A percentile compares a stretch with the other conserved stretches of the same genome.
Evolutionary conservation across 768 basidiomycete species (phyloP).

Genomic region (Porphyrellus cyaneotinctus): DNA sequence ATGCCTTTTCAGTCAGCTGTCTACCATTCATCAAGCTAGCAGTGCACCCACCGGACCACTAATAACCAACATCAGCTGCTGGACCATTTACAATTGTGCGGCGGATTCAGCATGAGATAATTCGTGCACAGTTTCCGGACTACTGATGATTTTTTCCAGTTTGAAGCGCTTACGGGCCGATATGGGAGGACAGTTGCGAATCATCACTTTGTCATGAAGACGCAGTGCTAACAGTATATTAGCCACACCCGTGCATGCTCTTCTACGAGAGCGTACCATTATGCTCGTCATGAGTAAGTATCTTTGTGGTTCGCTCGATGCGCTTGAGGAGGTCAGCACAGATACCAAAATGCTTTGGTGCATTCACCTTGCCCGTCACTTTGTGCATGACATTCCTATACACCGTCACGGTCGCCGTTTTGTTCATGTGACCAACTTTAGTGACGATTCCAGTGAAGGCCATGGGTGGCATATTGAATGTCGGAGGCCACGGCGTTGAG

Average conservation of each 20-base stretch:
- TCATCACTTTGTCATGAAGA: slow-evolving; percentile 65
- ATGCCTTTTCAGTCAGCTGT: neutral
- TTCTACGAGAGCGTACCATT: slow-evolving; percentile 49
- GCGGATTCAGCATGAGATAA: slow-evolving; percentile 19
- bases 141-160: slow-evolving; percentile 61
- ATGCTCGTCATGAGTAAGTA: slow-evolving; percentile 67
- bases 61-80: neutral
- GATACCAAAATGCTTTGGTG: neutral
- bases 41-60: neutral
- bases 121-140: slow-evolving; percentile 63
- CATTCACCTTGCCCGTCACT: slow-evolving; percentile 68
- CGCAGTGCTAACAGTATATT: slow-evolving; percentile 47
- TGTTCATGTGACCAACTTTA: slow-evolving; percentile 78
- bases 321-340: slow-evolving; percentile 40
- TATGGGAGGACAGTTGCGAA: slow-evolving; percentile 78
- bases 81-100: neutral
- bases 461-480: slow-evolving; percentile 67
- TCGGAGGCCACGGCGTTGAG: no score
- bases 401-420: slow-evolving; percentile 81
- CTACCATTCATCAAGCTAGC: neutral
- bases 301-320: slow-evolving; percentile 74
- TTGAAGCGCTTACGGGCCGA: slow-evolving; percentile 77
- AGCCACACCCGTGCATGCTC: neutral
- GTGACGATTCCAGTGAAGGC: slow-evolving; percentile 70
- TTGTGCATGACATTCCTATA: slow-evolving; percentile 70